Conservation (phyloP, 2,329 filamentous ascomycete species). For the Epichloe brachyelytri region DNA sequence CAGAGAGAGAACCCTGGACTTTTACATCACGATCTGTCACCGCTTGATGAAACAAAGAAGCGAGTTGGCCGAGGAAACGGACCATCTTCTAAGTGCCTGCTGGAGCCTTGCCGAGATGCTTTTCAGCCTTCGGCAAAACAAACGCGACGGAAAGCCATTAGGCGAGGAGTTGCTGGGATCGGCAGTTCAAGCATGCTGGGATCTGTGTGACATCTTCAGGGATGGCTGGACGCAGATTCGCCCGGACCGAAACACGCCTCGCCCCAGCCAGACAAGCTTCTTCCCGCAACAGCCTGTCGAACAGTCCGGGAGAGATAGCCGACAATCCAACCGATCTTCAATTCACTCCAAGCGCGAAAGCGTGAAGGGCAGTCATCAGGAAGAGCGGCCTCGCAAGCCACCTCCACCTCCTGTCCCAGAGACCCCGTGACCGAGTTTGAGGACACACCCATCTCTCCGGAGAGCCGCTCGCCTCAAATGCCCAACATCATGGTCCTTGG, state of each 20-base stretch:
- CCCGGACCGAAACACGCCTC: slow-evolving; percentile 73
- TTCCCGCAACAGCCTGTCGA: slow-evolving; percentile 38
- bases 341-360: slow-evolving; percentile 40
- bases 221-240: slow-evolving; percentile 84
- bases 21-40: slow-evolving; percentile 88
- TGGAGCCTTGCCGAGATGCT: slow-evolving; percentile 90
- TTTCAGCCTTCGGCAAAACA: slow-evolving; percentile 77
- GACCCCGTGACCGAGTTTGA: slow-evolving; percentile 91
- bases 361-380: slow-evolving; percentile 29
- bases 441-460: slow-evolving; percentile 72
- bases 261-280: slow-evolving; percentile 67
- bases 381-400: slow-evolving; percentile 36
- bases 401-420: slow-evolving; percentile 51
- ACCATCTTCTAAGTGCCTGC: slow-evolving; percentile 71
- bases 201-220: slow-evolving; percentile 83
- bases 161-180: slow-evolving; percentile 80
- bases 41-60: slow-evolving; percentile 90
- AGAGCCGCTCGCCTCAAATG: slow-evolving; percentile 59
- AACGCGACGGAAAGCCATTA: slow-evolving; percentile 54
- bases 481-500: slow-evolving; percentile 85
- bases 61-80: slow-evolving; percentile 66
- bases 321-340: slow-evolving; percentile 37
- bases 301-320: slow-evolving; percentile 33
- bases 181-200: slow-evolving; percentile 88
- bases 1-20: slow-evolving; percentile 79